Conservation (phyloP, 345 rosid species). For the Pugionium cornutum region DNA sequence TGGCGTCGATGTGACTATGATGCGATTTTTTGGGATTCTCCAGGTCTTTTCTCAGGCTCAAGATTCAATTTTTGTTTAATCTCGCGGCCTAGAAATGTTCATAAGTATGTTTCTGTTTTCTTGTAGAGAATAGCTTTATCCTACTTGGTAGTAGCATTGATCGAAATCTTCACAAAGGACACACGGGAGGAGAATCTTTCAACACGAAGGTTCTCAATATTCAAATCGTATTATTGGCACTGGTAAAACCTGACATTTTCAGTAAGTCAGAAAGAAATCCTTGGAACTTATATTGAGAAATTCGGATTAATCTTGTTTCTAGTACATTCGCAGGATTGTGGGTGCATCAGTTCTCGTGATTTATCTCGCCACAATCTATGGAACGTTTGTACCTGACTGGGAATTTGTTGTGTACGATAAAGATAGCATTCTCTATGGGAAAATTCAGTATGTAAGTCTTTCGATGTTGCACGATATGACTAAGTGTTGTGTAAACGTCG, state of each 20-base stretch:
- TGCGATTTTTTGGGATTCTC: conserved; percentile 87
- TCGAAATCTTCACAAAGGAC: conserved; percentile 62
- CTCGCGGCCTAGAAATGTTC: background rate
- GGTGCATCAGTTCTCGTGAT: conserved; percentile 54
- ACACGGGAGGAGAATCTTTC: conserved; percentile 37
- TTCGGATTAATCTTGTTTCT: conserved; percentile 8
- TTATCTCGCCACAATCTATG: conserved; percentile 61
- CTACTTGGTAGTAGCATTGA: conserved; percentile 63
- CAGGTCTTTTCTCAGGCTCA: conserved; percentile 54
- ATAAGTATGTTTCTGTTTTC: conserved; percentile 11
- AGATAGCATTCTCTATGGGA: conserved; percentile 59
- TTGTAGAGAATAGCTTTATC: conserved; percentile 87
- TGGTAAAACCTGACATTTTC: conserved; percentile 51
- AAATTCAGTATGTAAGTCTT: conserved; percentile 56
- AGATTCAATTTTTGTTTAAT: conserved; percentile 1
- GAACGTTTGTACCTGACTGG: conserved; percentile 81
- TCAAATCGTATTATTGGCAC: conserved; percentile 62
- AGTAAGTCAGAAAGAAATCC: background rate
- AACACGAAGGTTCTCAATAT: conserved; percentile 48
- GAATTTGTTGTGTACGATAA: conserved; percentile 51
- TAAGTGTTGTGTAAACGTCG: background rate
- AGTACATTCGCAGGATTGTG: conserved; percentile 57
- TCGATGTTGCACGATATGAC: background rate
- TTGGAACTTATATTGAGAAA: background rate
- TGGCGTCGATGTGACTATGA: conserved; percentile 74